Evolutionary conservation across 495 filamentous ascomycete species (phyloP), one percentile per base, ranked within the genome.

Genomic region (Collariella sp.): DNA sequence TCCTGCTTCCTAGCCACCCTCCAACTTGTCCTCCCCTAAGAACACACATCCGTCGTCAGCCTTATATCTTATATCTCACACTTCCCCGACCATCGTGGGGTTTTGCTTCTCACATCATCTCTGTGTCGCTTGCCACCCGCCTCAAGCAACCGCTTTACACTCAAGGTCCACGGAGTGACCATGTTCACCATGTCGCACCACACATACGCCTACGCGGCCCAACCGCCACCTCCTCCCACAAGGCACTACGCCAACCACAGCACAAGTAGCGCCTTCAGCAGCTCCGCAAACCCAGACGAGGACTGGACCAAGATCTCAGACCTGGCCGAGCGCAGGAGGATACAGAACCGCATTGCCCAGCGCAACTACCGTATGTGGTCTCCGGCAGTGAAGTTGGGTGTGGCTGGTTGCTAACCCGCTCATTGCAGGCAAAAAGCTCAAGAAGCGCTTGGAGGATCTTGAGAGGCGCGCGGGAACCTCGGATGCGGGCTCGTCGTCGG

Each of bases 291-390:
- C 70, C 90, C 93, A 51, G 91, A 95, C 61, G 91, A 97, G 72
- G 91, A 97, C 75, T 97, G 91, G 91, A 97, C 91, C 65, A 93
- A 97, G 81, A 96, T 97, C 71, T 96, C 93, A 41, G 91, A 97
- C 67, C 80, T 96, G 38, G 91, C 91, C 50, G 91, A 96, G 74
- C 82, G 91, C 59, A 78, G 91, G 65, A 79, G 91, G 64, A 96
- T 97, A 73, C 91, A 97, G 73, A 97, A 97, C 72, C 82, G 91
- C 46, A 97, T 97, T 72, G 91, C 91, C 39, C 91, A 97, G 73
- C 85, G 91, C 54, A 97, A 97, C 75, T 97, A 97, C 75, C 91
- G 91, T 96, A 79, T 69, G 91, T 87, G 57, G 46, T 55, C 23
- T 16, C 39, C 5, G 19, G 31, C 24, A 18, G 3, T 6, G 18